phyloP scores from a whole-genome alignment of 2,329 filamentous ascomycete genomes.

The Colletotrichum aenigma region DNA sequence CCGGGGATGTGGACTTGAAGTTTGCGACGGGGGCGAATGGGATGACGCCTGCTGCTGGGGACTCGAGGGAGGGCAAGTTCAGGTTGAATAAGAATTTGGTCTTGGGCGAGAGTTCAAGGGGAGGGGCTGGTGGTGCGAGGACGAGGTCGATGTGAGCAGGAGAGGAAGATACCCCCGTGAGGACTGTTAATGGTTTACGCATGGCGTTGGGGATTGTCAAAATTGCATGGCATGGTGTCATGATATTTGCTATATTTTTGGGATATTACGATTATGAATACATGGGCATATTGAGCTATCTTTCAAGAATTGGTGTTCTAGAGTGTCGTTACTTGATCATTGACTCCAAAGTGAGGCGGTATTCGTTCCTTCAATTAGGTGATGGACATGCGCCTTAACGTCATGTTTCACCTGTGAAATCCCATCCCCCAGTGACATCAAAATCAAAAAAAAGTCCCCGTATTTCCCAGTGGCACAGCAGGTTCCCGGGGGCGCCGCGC shows the following conservation, averaged over 20 bases:
- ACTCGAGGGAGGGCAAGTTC: slow-evolving; percentile 11
- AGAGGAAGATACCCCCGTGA: background rate
- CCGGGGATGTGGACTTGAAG: slow-evolving; percentile 15
- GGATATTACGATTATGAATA: background rate
- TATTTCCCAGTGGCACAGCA: background rate
- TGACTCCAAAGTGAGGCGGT: background rate
- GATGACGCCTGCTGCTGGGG: slow-evolving; percentile 12
- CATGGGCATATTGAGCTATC: background rate
- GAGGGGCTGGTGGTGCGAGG: background rate
- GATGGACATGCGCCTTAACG: background rate
- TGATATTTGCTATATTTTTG: background rate
- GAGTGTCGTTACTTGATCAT: background rate
- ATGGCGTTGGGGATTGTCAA: background rate
- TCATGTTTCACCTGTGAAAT: background rate
- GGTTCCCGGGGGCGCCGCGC: background rate
- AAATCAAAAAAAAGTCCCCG: background rate
- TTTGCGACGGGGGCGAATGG: slow-evolving; percentile 17
- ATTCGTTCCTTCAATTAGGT: background rate
- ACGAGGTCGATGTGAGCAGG: background rate
- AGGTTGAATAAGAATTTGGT: background rate
- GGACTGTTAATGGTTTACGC: background rate
- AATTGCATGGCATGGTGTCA: background rate
- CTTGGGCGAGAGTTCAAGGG: background rate
- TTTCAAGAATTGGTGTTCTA: background rate
- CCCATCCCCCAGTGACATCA: background rate